Conservation (phyloP, 2,329 filamentous ascomycete genomes). For the Botrytis squamosa region DNA sequence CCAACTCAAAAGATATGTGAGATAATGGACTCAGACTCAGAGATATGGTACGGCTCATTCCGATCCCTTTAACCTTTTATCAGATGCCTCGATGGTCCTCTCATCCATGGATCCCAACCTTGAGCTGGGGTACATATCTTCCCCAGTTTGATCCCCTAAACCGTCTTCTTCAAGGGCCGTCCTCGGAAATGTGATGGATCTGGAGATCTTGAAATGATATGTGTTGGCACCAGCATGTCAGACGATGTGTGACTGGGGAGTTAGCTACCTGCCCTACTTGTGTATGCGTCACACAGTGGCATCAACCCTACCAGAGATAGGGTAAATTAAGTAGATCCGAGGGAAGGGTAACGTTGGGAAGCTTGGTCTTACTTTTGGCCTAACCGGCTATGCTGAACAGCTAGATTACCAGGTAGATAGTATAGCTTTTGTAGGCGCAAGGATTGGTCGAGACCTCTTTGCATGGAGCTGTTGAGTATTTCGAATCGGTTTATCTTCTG, state of each 20-base stretch:
- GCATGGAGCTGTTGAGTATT: not conserved
- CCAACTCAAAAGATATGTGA: not conserved
- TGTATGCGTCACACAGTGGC: not conserved
- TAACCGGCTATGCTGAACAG: not conserved
- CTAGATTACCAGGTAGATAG: not conserved
- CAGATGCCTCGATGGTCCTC: not conserved
- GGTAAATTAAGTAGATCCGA: not conserved
- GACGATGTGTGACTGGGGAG: not conserved
- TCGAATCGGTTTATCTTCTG: not conserved
- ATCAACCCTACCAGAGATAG: conserved; percentile 2
- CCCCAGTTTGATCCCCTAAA: not conserved
- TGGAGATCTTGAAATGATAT: not conserved
- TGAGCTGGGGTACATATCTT: conserved; percentile 6
- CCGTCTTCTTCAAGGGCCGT: not conserved
- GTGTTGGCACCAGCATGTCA: not conserved
- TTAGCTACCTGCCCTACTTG: not conserved
- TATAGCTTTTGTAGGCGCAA: not conserved
- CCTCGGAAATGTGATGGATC: not conserved
- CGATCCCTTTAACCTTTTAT: not conserved
- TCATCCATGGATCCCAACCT: not conserved
- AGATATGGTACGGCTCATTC: not conserved
- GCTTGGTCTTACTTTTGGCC: not conserved
- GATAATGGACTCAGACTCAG: not conserved
- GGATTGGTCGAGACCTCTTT: not conserved
- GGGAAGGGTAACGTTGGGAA: not conserved